These are phyloP conservation scores for Fusarium subtropicale DNA, from an alignment of 2,329 filamentous ascomycete species.

Conservation along the genomic window DNA sequence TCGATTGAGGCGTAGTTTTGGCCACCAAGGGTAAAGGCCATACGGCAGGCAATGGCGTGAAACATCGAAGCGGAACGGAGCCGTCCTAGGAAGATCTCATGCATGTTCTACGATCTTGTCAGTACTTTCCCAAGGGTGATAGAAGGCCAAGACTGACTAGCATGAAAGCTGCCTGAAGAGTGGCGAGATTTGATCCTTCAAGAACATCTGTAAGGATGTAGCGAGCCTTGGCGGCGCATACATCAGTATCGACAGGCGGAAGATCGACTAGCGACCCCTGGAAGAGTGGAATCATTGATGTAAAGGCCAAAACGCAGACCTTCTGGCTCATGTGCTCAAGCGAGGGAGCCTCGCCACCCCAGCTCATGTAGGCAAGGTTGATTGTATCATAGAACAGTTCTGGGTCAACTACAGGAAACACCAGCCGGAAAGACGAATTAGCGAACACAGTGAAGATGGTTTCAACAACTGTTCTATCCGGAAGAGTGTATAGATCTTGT, in stretches of 20 bases:
- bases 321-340: slow-evolving; percentile 53
- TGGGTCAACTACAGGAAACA: slow-evolving; percentile 63
- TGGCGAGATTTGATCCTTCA: slow-evolving; percentile 57
- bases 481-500: slow-evolving; percentile 27
- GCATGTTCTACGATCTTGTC: slow-evolving; percentile 51
- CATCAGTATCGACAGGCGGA: slow-evolving; percentile 54
- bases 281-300: slow-evolving; percentile 52
- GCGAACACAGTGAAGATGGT: slow-evolving; percentile 41
- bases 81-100: slow-evolving; percentile 59
- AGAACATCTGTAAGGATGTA: slow-evolving; percentile 57
- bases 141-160: slow-evolving; percentile 54
- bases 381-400: slow-evolving; percentile 61
- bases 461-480: slow-evolving; percentile 45
- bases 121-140: rapidly evolving
- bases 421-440: slow-evolving; percentile 53
- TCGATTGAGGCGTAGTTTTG: slow-evolving; percentile 50
- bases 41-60: slow-evolving; percentile 58
- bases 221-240: slow-evolving; percentile 56
- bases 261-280: slow-evolving; percentile 14
- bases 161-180: slow-evolving; percentile 60
- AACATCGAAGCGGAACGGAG: slow-evolving; percentile 59
- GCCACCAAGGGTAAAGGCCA: slow-evolving; percentile 62
- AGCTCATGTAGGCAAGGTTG: slow-evolving; percentile 56
- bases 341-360: slow-evolving; percentile 11
- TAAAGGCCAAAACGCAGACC: slow-evolving; percentile 63